Conservation (phyloP, 352 stramenopile species). For the Phytophthora fragariaefolia region DNA sequence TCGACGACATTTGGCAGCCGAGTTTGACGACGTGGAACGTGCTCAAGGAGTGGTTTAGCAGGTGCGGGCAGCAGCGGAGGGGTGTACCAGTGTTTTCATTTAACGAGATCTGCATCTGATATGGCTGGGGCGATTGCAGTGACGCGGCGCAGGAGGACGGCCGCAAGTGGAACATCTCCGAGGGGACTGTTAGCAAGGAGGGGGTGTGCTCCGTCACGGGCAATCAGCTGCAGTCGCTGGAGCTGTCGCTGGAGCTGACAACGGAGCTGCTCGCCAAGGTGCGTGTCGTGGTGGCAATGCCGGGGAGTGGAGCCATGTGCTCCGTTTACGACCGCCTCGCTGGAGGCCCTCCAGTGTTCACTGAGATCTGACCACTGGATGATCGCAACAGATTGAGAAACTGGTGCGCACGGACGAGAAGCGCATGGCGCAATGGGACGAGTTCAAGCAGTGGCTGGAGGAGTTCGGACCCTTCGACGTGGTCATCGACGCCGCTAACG, state of each 20-base stretch:
- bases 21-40: conserved; percentile 57
- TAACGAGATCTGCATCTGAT: conserved; percentile 14
- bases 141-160: conserved; percentile 68
- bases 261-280: conserved; percentile 73
- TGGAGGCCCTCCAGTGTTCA: conserved; percentile 1
- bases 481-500: conserved; percentile 98
- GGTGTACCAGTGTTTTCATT: too few species aligned
- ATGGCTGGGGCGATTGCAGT: conserved; percentile 36
- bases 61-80: conserved; percentile 35
- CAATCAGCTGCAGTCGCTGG: conserved; percentile 70
- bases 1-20: conserved; percentile 65
- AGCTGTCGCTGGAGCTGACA: conserved; percentile 55
- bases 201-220: conserved; percentile 70
- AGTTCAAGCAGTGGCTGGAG: conserved; percentile 84
- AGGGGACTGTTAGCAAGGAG: conserved; percentile 56
- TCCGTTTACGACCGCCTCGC: conserved; percentile 13
- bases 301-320: conserved; percentile 21
- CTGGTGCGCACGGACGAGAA: conserved; percentile 81
- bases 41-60: conserved; percentile 77
- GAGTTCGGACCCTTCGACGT: conserved; percentile 89
- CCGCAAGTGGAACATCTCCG: conserved; percentile 59
- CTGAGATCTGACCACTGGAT: conserved; percentile 20
- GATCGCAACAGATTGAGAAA: conserved; percentile 67
- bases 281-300: conserved; percentile 4
- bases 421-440: conserved; percentile 75